Evolutionary conservation across 2,329 filamentous ascomycete species (phyloP), one percentile per base, ranked within the genome.

Genomic region (Neopestalotiopsis sp.): DNA sequence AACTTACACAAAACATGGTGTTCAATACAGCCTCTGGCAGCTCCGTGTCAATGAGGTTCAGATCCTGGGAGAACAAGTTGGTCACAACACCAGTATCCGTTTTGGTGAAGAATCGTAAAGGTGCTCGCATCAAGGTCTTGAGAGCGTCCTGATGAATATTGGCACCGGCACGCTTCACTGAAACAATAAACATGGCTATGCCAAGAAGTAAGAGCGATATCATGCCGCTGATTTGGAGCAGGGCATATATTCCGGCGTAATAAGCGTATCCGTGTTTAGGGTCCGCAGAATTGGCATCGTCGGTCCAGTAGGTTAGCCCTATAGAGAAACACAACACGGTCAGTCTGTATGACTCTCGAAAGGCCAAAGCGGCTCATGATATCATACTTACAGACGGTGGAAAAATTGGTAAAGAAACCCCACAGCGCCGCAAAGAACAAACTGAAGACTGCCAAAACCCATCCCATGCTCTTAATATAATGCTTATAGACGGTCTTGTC

Each of bases 31-130:
- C 72, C 14, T 72, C 66, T 0, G 80, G 80, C 0, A 82, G 70
- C 30, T 80, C 76, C 60, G 75, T 79, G 61, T 83, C 81, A 9
- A 82, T 77, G 2, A 83, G 76, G 49, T 78, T 76, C 0, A 83
- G 71, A 66, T 83, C 81, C 59, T 83, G 81, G 24, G 79, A 81
- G 66, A 82, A 82, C 20, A 81, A 69, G 64, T 82, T 83, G 40
- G 79, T 75, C 6, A 78, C 80, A 2, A 77, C 65, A 0, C 81
- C 81, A 3, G 74, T 70, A 65, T 83, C 81, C 2, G 76, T 79
- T 2, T 72, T 64, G 1, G 76, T 75, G 58, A 81, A 79, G 71
- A 81, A 82, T 12, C 75, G 76, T 70, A 81, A 72, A 14, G 67
- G 67, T 42, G 67, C 67, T 4, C 49, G 56, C 24, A 62, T 62